Evolutionary conservation across 352 stramenopile species (phyloP).

Genomic region (Globisporangium alternatum): DNA sequence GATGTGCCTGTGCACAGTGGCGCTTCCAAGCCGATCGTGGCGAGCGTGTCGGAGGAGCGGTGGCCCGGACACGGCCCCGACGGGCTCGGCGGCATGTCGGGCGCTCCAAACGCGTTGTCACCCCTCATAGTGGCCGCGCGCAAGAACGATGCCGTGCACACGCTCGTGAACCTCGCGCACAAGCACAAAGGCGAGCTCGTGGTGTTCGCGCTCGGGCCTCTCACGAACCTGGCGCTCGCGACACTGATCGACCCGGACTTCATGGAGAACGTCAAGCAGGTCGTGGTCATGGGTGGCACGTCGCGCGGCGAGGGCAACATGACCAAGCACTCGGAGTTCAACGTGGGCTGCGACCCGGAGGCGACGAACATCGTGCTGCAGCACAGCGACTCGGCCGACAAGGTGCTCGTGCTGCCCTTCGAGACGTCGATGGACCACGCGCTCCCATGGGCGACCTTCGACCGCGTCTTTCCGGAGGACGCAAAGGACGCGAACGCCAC

Average conservation of each 20-base stretch:
- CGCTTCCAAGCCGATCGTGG: constrained; percentile 58
- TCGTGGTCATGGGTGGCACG: constrained; percentile 75
- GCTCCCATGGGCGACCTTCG: constrained; percentile 63
- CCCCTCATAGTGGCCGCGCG: constrained; percentile 29
- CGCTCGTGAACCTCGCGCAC: constrained; percentile 56
- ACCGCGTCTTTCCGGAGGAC: constrained; percentile 56
- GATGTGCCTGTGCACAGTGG: constrained; percentile 65
- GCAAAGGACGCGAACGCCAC: constrained; percentile 26
- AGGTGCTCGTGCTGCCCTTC: constrained; percentile 68
- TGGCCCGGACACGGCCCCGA: constrained; percentile 76
- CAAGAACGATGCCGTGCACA: constrained; percentile 66
- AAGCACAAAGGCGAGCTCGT: constrained; percentile 66
- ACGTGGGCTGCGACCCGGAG: constrained; percentile 79
- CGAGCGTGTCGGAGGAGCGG: constrained; percentile 55
- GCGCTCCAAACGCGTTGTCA: constrained; percentile 2
- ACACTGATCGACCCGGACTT: constrained; percentile 72
- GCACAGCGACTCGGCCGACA: constrained; percentile 47
- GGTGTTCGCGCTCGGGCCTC: constrained; percentile 65
- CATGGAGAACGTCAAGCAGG: constrained; percentile 50
- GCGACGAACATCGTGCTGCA: constrained; percentile 71
- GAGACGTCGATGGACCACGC: constrained; percentile 59
- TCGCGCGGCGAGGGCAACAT: constrained; percentile 69
- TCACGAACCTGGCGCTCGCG: constrained; percentile 79
- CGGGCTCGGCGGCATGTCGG: constrained; percentile 57
- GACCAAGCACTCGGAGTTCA: constrained; percentile 72